Evolutionary conservation across 2,329 filamentous ascomycete genomes (phyloP), one percentile per base, ranked within the genome.

Genomic region (Pseudocercospora macadamiae): DNA sequence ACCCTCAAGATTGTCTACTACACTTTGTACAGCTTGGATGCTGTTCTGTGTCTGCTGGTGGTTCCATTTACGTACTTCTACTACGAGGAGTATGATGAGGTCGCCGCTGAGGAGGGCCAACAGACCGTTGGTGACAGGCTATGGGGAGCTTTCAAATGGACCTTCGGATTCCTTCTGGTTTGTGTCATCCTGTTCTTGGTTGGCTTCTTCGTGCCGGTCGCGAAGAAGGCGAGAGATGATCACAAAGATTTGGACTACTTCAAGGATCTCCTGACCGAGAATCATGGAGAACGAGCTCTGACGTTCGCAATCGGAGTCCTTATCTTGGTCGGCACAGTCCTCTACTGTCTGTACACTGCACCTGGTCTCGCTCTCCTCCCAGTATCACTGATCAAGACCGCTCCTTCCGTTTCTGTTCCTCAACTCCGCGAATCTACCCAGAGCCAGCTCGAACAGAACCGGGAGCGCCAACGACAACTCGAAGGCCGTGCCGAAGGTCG

Each of bases 31-130:
- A 95, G 90, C 68, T 80, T 97, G 66, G 95, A 99, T 74, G 90
- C 92, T 1, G 74, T 97, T 4, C 84, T 99, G 9, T 99, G 95
- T 71, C 81, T 99, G 45, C 74, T 97, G 16, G 84, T 96, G 44
- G 89, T 97, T 18, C 95, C 95, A 0, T 99, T 99, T 72, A 89
- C 93, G 48, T 99, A 99, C 79, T 99, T 99, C 74, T 97, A 89
- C 86, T 95, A 96, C 71, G 95, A 99, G 74, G 95, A 97, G 75
- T 96, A 96, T 66, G 93, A 97, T 70, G 92, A 97, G 76, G 88
- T 93, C 18, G 92, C 92, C 61, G 83, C 88, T 30, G 90, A 96
- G 68, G 85, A 90, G 61, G 90, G 91, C 28, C 86, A 85, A 26
- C 88, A 93, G 72, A 89, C 89, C 2, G 75, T 89, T 59, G 82